A percentile compares a stretch with the other conserved stretches of the same genome.
phyloP scores from a whole-genome alignment of 2,329 filamentous ascomycete genomes.

The Fusarium mundagurra region DNA sequence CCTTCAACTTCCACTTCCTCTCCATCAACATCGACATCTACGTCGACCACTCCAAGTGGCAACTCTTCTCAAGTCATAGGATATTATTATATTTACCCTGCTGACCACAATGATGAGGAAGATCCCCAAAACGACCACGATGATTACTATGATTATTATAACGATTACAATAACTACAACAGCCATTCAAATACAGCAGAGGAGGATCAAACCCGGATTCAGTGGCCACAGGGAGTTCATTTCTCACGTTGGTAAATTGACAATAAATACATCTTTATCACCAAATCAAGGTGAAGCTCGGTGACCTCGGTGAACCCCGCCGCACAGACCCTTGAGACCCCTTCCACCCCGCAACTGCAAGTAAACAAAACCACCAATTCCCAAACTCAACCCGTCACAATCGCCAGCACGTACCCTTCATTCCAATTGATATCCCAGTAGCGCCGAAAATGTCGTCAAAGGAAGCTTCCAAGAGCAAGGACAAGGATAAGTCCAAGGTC shows the following conservation, averaged over 20 bases:
- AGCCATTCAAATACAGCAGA: background rate
- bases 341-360: constrained; percentile 44
- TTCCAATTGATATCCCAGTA: background rate
- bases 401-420: background rate
- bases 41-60: background rate
- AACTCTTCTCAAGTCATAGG: background rate
- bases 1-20: background rate
- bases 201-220: background rate
- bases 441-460: constrained; percentile 45
- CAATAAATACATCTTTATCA: background rate
- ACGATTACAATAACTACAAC: background rate
- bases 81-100: background rate
- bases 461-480: constrained; percentile 41
- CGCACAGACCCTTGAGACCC: constrained; percentile 37
- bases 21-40: background rate
- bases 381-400: background rate
- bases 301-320: constrained; percentile 39
- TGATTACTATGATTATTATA: background rate
- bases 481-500: constrained; percentile 83
- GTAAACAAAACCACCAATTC: constrained; percentile 40
- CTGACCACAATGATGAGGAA: background rate
- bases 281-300: constrained; percentile 23
- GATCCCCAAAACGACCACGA: background rate
- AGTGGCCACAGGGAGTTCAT: constrained; percentile 27
- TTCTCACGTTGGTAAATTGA: constrained; percentile 7